Percentiles rank a stretch among this genome's conserved stretches.
These are phyloP conservation scores for Alloascoidea hylecoeti DNA, from an alignment of 805 yeast species.

Conservation along the genomic window DNA sequence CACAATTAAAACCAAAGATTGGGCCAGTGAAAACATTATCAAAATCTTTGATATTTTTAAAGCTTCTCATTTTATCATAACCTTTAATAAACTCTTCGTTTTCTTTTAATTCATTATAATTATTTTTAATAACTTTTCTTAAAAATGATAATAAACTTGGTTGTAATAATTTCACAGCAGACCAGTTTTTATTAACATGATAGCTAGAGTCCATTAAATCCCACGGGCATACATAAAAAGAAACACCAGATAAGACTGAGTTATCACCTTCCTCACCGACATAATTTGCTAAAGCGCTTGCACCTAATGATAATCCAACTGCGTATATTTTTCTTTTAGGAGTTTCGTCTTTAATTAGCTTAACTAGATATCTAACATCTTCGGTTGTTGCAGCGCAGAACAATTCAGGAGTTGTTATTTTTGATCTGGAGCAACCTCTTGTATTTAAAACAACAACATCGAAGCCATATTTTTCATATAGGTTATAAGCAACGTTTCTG, in stretches of 20 bases:
- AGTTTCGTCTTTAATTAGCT: conserved; percentile 31
- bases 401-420: conserved; percentile 51
- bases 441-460: conserved; percentile 47
- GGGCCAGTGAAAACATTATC: conserved; percentile 50
- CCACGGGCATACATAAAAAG: conserved; percentile 59
- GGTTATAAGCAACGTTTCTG: conserved; percentile 26
- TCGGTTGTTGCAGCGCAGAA: conserved; percentile 58
- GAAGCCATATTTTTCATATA: conserved; percentile 20
- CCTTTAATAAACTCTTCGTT: conserved; percentile 17
- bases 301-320: conserved; percentile 65
- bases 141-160: conserved; percentile 24
- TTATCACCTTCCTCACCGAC: conserved; percentile 51
- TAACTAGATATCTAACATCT: conserved; percentile 48
- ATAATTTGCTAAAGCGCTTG: conserved; percentile 50
- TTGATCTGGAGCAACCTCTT: conserved; percentile 69
- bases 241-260: conserved; percentile 40
- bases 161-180: conserved; percentile 26
- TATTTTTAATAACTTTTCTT: conserved; percentile 28
- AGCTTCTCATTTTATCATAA: conserved; percentile 20
- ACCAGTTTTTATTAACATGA: conserved; percentile 22
- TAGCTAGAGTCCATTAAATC: conserved; percentile 43
- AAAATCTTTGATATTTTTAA: conserved; percentile 35
- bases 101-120: conserved; percentile 22
- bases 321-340: conserved; percentile 53
- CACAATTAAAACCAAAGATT: conserved; percentile 47